Conservation (phyloP, 805 yeast genomes). For the Candida ponderosae region DNA sequence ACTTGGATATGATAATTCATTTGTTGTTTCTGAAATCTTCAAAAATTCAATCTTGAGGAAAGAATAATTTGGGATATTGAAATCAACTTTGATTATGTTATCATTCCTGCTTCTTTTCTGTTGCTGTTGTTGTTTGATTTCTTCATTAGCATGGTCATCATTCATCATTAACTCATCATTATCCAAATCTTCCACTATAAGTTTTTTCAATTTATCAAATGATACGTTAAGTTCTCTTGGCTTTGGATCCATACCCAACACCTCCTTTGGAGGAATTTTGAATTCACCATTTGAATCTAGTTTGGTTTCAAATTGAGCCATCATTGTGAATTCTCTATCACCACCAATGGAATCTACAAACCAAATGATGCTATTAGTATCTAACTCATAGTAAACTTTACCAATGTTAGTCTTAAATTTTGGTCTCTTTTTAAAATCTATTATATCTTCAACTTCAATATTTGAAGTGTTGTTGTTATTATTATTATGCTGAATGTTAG, state of each 20-base stretch:
- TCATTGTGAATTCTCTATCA: slow-evolving; percentile 43
- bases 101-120: not conserved
- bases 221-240: slow-evolving; percentile 14
- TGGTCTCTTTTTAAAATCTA: slow-evolving; percentile 42
- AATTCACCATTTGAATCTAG: too few relatives aligned
- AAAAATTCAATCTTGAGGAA: slow-evolving; percentile 57
- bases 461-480: slow-evolving; percentile 9
- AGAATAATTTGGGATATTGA: slow-evolving; percentile 57
- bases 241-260: slow-evolving; percentile 21
- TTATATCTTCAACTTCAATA: slow-evolving; percentile 19
- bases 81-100: slow-evolving; percentile 39
- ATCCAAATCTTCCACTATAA: slow-evolving; percentile 14
- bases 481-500: too few relatives aligned
- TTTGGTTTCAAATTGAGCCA: slow-evolving; percentile 35
- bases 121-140: not conserved
- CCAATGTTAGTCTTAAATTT: slow-evolving; percentile 71
- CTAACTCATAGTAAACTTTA: slow-evolving; percentile 61
- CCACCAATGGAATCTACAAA: slow-evolving; percentile 61
- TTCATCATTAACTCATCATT: slow-evolving; percentile 22
- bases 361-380: slow-evolving; percentile 68
- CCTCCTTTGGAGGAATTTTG: slow-evolving; percentile 19
- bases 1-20: slow-evolving; percentile 50
- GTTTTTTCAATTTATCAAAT: slow-evolving; percentile 13
- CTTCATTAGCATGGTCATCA: slow-evolving; percentile 24
- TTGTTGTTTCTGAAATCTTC: slow-evolving; percentile 48